phyloP scores from a whole-genome alignment of 108 stramenopile genomes.

The Parietichytrium sp. region DNA sequence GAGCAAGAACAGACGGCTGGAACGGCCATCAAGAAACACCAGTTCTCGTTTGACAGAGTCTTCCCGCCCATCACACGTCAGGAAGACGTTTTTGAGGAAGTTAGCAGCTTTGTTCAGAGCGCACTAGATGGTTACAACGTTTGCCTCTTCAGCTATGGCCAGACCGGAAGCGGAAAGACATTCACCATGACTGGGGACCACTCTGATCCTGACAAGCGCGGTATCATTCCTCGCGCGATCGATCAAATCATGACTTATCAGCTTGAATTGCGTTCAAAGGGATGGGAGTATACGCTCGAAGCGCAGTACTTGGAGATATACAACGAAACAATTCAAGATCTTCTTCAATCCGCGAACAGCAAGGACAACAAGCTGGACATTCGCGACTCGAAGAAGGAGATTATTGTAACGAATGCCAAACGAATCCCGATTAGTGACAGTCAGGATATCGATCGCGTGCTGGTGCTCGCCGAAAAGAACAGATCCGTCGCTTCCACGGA shows the following conservation, averaged over 20 bases:
- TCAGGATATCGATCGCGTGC: conserved; percentile 75
- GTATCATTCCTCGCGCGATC: conserved; percentile 90
- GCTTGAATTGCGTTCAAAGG: conserved; percentile 72
- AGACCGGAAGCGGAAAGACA: conserved; percentile 81
- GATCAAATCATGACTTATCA: conserved; percentile 84
- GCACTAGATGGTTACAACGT: conserved; percentile 94
- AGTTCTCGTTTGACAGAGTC: conserved; percentile 88
- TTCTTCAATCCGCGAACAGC: conserved; percentile 60
- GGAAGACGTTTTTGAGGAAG: conserved; percentile 85
- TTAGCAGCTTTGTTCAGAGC: conserved; percentile 91
- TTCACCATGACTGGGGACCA: conserved; percentile 92
- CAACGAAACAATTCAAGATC: conserved; percentile 92
- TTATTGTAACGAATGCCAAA: conserved; percentile 34
- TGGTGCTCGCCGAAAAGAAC: conserved; percentile 78
- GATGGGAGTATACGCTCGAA: conserved; percentile 86
- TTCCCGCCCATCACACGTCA: conserved; percentile 82
- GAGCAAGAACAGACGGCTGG: conserved; percentile 48
- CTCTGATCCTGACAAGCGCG: conserved; percentile 70
- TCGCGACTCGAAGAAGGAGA: conserved; percentile 42
- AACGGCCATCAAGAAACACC: conserved; percentile 35
- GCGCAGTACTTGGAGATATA: conserved; percentile 98
- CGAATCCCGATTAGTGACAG: conserved; percentile 18
- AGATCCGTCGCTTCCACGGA: conserved; percentile 91
- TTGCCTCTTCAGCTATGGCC: conserved; percentile 90
- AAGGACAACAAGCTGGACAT: background rate